Conservation (phyloP, 148 eudicot species). For the Rhododendron vialii region DNA sequence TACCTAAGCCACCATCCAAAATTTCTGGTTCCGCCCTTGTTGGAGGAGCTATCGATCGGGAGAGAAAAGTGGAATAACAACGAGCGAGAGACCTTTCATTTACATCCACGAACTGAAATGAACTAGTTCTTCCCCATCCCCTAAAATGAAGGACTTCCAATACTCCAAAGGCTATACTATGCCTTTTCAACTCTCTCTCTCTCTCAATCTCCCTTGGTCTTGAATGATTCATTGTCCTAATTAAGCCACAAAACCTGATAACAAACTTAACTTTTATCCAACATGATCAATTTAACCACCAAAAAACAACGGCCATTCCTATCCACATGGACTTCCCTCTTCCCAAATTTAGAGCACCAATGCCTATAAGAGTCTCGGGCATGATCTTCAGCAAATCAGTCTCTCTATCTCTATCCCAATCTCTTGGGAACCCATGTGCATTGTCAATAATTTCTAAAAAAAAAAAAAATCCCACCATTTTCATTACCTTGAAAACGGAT, state of each 20-base stretch:
- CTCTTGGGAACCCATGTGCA: not conserved
- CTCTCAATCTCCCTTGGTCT: not conserved
- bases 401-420: not conserved
- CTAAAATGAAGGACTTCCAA: conserved; percentile 2
- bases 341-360: not conserved
- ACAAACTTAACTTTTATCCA: not conserved
- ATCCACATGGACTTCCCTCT: not conserved
- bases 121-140: not conserved
- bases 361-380: not conserved
- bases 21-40: not conserved
- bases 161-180: not conserved
- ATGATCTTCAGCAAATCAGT: no score
- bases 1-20: not conserved
- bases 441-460: not conserved
- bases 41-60: not conserved
- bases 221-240: not conserved
- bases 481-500: not conserved
- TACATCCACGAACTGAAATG: not conserved
- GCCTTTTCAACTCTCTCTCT: not conserved
- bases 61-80: not conserved
- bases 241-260: not conserved
- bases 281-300: not conserved
- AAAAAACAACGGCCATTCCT: not conserved
- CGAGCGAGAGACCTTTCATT: not conserved
- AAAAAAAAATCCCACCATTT: not conserved